A percentile compares a stretch with the other conserved stretches of the same genome.
Conservation (phyloP, 1,284 basidiomycete genomes). For the Vanrija pseudolonga region DNA sequence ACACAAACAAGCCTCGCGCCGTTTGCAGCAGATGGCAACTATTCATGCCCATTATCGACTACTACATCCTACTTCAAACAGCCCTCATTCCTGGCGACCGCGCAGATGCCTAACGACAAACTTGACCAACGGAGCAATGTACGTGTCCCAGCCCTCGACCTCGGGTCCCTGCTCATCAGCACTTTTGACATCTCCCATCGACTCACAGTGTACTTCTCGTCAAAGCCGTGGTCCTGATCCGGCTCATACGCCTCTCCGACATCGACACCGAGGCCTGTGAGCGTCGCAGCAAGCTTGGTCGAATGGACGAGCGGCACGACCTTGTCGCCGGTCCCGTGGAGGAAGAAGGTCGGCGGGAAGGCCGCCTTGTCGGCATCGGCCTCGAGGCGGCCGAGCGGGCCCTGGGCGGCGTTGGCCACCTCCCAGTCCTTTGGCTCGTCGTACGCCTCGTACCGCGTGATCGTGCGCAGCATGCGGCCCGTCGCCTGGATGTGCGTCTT, state of each 20-base stretch:
- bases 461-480: background rate
- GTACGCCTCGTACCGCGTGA: background rate
- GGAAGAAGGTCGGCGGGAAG: slow-evolving; percentile 27
- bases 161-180: too few relatives aligned
- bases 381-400: slow-evolving; percentile 8
- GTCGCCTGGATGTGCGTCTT: background rate
- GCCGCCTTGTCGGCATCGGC: background rate
- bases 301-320: slow-evolving; percentile 22
- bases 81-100: too few relatives aligned
- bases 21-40: too few relatives aligned
- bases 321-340: slow-evolving; percentile 24
- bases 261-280: slow-evolving; percentile 15
- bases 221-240: slow-evolving; percentile 24
- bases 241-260: slow-evolving; percentile 15
- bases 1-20: too few relatives aligned
- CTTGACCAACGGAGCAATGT: too few relatives aligned
- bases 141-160: too few relatives aligned
- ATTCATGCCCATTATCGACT: too few relatives aligned
- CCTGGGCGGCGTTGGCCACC: slow-evolving; percentile 3
- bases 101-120: too few relatives aligned
- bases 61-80: too few relatives aligned
- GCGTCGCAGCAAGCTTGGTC: slow-evolving; percentile 13
- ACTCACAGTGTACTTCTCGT: slow-evolving; percentile 26
- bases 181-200: too few relatives aligned
- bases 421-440: slow-evolving; percentile 8